Conservation (phyloP, 768 basidiomycete species). For the Gyrodon lividus region DNA sequence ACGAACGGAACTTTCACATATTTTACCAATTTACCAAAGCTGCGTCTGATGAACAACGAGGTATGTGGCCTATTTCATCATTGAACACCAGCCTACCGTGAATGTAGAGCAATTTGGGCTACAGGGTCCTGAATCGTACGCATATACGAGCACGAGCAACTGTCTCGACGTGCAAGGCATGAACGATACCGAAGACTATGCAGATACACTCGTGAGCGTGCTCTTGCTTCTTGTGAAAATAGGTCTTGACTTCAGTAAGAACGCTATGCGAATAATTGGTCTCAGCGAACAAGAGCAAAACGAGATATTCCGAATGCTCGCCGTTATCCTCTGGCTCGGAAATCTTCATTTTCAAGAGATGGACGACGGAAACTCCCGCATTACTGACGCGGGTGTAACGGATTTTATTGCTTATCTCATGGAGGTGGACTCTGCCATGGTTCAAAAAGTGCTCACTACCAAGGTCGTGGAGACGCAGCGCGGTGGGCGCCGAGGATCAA, state of each 20-base stretch:
- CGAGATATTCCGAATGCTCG: conserved; percentile 92
- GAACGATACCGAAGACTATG: conserved; percentile 84
- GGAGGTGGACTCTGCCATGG: conserved; percentile 74
- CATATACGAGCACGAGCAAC: conserved; percentile 89
- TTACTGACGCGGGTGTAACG: conserved; percentile 83
- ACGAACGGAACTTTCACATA: conserved; percentile 97
- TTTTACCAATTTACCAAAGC: conserved; percentile 99
- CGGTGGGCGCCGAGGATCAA: conserved; percentile 88
- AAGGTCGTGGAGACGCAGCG: conserved; percentile 90
- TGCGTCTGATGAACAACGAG: conserved; percentile 85
- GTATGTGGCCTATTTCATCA: conserved; percentile 39
- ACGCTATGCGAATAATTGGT: conserved; percentile 93
- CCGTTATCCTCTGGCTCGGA: conserved; percentile 91
- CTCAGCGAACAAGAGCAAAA: conserved; percentile 81
- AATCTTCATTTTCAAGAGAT: conserved; percentile 89
- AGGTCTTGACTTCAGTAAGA: conserved; percentile 40
- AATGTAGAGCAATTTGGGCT: conserved; percentile 85
- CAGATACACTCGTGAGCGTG: conserved; percentile 76
- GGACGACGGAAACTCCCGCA: conserved; percentile 83
- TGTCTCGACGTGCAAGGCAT: conserved; percentile 91
- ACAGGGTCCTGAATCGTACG: conserved; percentile 94
- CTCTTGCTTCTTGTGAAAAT: not conserved
- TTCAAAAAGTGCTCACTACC: conserved; percentile 85
- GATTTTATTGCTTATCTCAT: conserved; percentile 95
- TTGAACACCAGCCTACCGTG: conserved; percentile 12